Evolutionary conservation across 495 filamentous ascomycete species (phyloP), one percentile per base, ranked within the genome.

Genomic region (Hypomontagnella monticulosa): DNA sequence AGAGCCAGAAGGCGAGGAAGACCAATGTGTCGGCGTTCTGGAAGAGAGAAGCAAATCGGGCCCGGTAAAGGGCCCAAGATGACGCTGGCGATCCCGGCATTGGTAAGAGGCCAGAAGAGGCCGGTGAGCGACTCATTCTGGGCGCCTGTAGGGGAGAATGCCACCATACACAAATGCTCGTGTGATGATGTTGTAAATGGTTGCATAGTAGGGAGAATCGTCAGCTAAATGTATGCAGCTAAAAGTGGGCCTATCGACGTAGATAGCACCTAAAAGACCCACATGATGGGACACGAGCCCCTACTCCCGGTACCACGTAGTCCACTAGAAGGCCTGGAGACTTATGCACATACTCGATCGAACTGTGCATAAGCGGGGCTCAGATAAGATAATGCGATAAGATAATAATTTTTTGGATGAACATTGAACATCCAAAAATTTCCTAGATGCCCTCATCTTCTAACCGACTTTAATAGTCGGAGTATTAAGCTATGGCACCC

Each of bases 1-100:
- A 96, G 8, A 97, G 82, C 93, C 92, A 97, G 69, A 99, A 99
- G 33, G 95, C 91, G 42, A 86, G 58, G 57, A 92, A 84, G 16
- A 97, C 92, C 9, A 87, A 76, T 0, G 84, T 81, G 74, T 97
- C 88, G 49, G 90, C 86, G 20, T 85, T 87, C 16, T 80, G 80
- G 57, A 96, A 90, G 27, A 88, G 53, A 11, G 79, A 78, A 38
- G 75, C 79, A n/a, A 96, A 66, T 8, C 90, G 84, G 10, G 87
- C 85, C 51, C 79, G 83, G 73, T 90, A 91, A 32, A 86, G 75
- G 37, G 85, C 84, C 87, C 91, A 92, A 46, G 89, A 89, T 18
- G 91, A 88, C 4, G 87, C 82, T n/a, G 91, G 87, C 40, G 89
- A 77, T 12, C 92, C 90, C 15, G 91, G 90, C 54, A 93, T 80